Percentiles rank a stretch among this genome's conserved stretches.
Evolutionary conservation across 1,139 yeast genomes (phyloP).

Genomic region (Blastobotrys elegans): DNA sequence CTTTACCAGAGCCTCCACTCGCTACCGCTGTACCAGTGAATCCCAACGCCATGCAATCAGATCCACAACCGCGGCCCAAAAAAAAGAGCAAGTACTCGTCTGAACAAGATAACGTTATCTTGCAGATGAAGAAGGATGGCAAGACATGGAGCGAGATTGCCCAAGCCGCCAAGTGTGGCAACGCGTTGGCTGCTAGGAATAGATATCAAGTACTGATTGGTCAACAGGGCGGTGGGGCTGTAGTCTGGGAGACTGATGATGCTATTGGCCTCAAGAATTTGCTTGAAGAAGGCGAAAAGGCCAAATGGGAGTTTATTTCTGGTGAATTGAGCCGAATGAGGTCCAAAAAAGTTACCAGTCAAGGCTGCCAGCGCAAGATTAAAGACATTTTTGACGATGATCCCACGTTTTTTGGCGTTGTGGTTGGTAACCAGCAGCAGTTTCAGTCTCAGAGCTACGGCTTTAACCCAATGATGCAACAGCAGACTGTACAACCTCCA

Average conservation of each 20-base stretch:
- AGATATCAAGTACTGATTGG: slow-evolving; percentile 78
- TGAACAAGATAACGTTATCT: slow-evolving; percentile 64
- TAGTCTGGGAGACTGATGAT: slow-evolving; percentile 60
- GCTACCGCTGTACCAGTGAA: slow-evolving; percentile 32
- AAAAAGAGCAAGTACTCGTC: slow-evolving; percentile 62
- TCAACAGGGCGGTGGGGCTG: slow-evolving; percentile 73
- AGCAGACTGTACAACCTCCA: not conserved
- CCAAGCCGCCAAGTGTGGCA: slow-evolving; percentile 58
- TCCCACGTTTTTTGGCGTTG: slow-evolving; percentile 55
- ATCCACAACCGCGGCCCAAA: slow-evolving; percentile 47
- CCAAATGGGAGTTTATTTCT: slow-evolving; percentile 64
- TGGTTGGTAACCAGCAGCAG: slow-evolving; percentile 13
- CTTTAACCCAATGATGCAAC: not conserved
- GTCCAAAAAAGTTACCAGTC: slow-evolving; percentile 49
- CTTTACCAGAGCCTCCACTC: slow-evolving; percentile 35
- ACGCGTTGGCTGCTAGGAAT: slow-evolving; percentile 69
- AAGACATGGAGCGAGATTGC: slow-evolving; percentile 74
- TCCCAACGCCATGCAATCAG: slow-evolving; percentile 34
- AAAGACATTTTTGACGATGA: slow-evolving; percentile 50
- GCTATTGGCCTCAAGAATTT: slow-evolving; percentile 46
- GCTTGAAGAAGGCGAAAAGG: slow-evolving; percentile 65
- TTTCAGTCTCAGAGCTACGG: not conserved
- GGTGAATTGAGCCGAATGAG: slow-evolving; percentile 57
- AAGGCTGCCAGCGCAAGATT: slow-evolving; percentile 53
- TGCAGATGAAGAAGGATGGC: slow-evolving; percentile 57